Evolutionary conservation across 140 eudicot species (phyloP).

Genomic region (Anethum foeniculum): DNA sequence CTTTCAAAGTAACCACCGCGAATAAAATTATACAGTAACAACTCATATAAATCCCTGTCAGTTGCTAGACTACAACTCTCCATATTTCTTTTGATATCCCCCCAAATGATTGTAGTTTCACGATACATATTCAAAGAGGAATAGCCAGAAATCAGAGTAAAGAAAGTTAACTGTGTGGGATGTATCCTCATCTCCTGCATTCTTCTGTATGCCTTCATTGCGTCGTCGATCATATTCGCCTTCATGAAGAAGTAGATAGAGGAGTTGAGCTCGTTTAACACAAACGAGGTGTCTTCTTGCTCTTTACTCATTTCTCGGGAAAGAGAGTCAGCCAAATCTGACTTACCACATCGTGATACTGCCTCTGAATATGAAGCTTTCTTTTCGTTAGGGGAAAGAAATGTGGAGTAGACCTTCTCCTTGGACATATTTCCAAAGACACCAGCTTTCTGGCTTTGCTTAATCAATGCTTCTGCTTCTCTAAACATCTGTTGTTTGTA

Average conservation of each 20-base stretch:
- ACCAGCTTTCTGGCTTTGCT: constrained; percentile 46
- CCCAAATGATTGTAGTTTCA: constrained; percentile 78
- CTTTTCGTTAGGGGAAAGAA: constrained; percentile 5
- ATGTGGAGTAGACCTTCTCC: constrained; percentile 10
- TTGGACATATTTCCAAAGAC: constrained; percentile 15
- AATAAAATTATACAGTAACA: constrained; percentile 49
- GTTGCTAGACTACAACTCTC: constrained; percentile 21
- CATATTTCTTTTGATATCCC: constrained; percentile 62
- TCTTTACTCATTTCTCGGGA: constrained; percentile 34
- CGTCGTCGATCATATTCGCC: constrained; percentile 84
- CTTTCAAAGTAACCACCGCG: constrained; percentile 93
- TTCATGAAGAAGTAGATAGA: constrained; percentile 78
- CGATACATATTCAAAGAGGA: constrained; percentile 66
- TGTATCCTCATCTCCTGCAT: constrained; percentile 54
- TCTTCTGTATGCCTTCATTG: constrained; percentile 53
- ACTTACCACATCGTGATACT: neutral
- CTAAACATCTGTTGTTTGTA: constrained; percentile 40
- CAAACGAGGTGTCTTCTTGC: constrained; percentile 19
- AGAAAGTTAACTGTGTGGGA: constrained; percentile 54
- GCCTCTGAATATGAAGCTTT: neutral
- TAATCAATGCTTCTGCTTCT: constrained; percentile 52
- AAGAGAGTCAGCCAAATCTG: constrained; percentile 38
- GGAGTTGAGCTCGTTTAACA: constrained; percentile 49
- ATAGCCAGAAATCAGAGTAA: constrained; percentile 54
- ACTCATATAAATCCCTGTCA: constrained; percentile 62